Percentiles rank a stretch among this genome's conserved stretches.
Evolutionary conservation across 805 yeast genomes (phyloP).

Genomic region (Lachancea sp.): DNA sequence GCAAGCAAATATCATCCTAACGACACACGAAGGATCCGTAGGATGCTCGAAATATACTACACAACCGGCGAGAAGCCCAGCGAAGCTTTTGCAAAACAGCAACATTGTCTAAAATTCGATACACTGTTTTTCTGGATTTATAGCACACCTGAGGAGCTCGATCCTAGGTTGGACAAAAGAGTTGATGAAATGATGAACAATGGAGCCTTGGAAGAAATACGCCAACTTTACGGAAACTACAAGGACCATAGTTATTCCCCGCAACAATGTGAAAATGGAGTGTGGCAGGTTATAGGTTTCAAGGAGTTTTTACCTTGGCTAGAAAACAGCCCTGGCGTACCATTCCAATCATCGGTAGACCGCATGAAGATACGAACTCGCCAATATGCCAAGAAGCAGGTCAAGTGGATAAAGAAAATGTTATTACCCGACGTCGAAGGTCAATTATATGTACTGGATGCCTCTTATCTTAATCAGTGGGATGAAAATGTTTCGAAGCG

Average conservation of each 20-base stretch:
- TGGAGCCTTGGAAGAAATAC: conserved; percentile 69
- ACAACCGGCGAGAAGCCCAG: conserved; percentile 64
- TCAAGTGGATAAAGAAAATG: conserved; percentile 80
- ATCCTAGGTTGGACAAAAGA: conserved; percentile 60
- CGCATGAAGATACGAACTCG: conserved; percentile 81
- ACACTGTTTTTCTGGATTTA: conserved; percentile 79
- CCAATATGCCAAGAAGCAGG: conserved; percentile 80
- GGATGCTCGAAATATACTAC: conserved; percentile 77
- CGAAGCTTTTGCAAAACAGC: conserved; percentile 61
- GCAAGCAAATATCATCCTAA: conserved; percentile 87
- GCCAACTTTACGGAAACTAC: conserved; percentile 47
- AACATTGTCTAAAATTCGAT: conserved; percentile 48
- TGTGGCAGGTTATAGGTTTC: conserved; percentile 94
- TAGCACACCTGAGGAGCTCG: conserved; percentile 52
- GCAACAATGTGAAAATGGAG: conserved; percentile 58
- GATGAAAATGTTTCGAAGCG: conserved; percentile 43
- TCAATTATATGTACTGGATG: conserved; percentile 61
- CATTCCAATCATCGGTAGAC: conserved; percentile 46
- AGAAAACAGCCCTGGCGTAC: conserved; percentile 18
- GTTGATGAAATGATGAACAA: conserved; percentile 75
- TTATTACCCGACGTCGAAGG: conserved; percentile 60
- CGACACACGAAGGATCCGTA: conserved; percentile 66
- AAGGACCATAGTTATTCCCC: conserved; percentile 22
- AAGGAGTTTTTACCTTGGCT: conserved; percentile 81
- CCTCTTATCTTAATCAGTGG: conserved; percentile 69